Evolutionary conservation across 2,329 filamentous ascomycete genomes (phyloP).

Genomic region (Pestalotiopsis sp.): DNA sequence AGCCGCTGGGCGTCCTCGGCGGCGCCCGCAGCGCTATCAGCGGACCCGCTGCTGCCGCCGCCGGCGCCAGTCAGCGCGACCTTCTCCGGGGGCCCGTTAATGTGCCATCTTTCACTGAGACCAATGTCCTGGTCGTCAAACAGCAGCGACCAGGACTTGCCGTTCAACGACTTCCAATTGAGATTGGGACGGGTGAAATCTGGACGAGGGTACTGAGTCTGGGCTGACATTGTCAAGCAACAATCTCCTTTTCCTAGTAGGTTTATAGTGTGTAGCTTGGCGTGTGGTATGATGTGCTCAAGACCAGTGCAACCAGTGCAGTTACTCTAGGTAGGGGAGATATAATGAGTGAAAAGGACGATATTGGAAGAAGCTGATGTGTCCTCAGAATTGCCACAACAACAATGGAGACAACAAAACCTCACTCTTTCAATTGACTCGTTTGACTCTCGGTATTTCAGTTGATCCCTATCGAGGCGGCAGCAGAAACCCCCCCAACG

Average conservation of each 20-base stretch:
- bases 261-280: not conserved
- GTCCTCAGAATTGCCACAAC: not conserved
- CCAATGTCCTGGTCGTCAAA: slow-evolving; percentile 67
- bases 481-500: not conserved
- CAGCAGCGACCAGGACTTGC: slow-evolving; percentile 58
- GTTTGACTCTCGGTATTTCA: not conserved
- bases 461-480: not conserved
- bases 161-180: slow-evolving; percentile 62
- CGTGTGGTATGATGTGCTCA: not conserved
- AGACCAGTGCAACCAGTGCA: not conserved
- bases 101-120: slow-evolving; percentile 52
- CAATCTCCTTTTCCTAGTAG: not conserved
- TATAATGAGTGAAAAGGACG: not conserved
- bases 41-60: slow-evolving; percentile 9
- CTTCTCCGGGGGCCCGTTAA: slow-evolving; percentile 46
- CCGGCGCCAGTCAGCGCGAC: slow-evolving; percentile 29
- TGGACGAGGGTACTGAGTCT: slow-evolving; percentile 58
- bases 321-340: not conserved
- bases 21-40: slow-evolving; percentile 14
- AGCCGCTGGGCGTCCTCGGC: slow-evolving; percentile 46
- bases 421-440: not conserved
- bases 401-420: not conserved
- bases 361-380: not conserved
- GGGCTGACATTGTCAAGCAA: slow-evolving; percentile 26
- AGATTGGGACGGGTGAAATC: slow-evolving; percentile 60